Evolutionary conservation across 345 rosid genomes (phyloP), one percentile per base, ranked within the genome.

Genomic region (Eutrema heterophyllum): DNA sequence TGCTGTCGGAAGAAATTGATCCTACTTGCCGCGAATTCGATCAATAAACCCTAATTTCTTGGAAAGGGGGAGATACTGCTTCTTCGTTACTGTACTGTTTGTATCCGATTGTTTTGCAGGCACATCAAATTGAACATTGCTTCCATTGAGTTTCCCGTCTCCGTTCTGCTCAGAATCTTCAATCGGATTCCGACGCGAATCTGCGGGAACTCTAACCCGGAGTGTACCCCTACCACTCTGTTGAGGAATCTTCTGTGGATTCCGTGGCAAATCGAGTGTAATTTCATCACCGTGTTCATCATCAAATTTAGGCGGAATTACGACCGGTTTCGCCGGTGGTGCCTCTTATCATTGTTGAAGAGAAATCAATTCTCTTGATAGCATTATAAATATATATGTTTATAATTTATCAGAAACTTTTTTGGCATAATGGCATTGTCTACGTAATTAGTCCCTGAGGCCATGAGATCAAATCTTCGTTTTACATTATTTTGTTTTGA

Each of bases 321-420:
- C 35, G 41, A 43, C 62, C 1, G 24, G 55, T 4, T 9, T 68
- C 21, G 81, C 87, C 29, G 86, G 83, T 12, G 89, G 89, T 80
- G 91, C 75, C 78, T 89, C 78, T 44, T 74, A 21, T 21, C 24
- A 21, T 21, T 21, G 24, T 21, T 21, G 24, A 21, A 21, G 24
- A 21, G 24, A 21, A 21, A 21, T 1, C 24, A 21, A 21, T 21
- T 21, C 24, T 21, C 24, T 21, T 21, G 24, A 21, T 21, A 21
- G 24, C 1, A 1, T 21, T 21, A 1, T 21, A 21, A 21, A 21
- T 21, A 21, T 21, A 21, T 21, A 21, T 21, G 24, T 21, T 21
- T 1, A 21, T 21, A 21, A 21, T 21, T 21, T 21, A 21, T 21
- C 24, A 21, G 1, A 21, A 21, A 21, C 24, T 21, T 1, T 21